These are phyloP conservation scores for Colletotrichum sp. DNA, from an alignment of 2,329 filamentous ascomycete species.

Conservation along the genomic window DNA sequence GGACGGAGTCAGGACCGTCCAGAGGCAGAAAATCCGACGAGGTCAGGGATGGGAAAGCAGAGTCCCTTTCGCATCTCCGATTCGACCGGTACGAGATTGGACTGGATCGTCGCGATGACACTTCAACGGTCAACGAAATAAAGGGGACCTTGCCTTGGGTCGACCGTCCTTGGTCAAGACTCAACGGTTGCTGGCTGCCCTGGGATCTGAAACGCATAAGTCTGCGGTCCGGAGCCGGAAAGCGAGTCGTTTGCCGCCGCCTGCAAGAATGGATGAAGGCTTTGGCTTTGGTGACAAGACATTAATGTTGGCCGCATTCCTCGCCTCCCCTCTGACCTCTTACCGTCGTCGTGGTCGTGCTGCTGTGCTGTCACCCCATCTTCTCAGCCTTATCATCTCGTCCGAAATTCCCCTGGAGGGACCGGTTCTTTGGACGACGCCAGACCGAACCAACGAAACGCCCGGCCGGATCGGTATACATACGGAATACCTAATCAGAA, in stretches of 20 bases:
- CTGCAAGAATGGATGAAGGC: neutral
- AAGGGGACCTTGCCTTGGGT: neutral
- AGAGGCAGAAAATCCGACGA: conserved; percentile 8
- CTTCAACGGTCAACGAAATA: neutral
- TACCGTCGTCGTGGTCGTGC: neutral
- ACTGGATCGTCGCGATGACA: neutral
- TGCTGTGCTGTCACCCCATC: neutral
- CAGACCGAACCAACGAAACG: neutral
- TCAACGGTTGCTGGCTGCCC: neutral
- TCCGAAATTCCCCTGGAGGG: neutral
- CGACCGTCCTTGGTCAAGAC: neutral
- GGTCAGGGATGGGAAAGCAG: neutral
- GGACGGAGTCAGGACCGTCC: conserved; percentile 4
- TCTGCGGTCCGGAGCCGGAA: neutral
- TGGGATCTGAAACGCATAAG: conserved; percentile 8
- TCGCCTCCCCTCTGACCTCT: neutral
- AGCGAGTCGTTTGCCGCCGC: conserved; percentile 1
- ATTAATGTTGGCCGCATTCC: neutral
- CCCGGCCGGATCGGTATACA: neutral
- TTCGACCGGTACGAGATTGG: neutral
- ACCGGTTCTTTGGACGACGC: neutral
- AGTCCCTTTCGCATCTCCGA: neutral
- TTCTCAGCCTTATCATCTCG: conserved; percentile 2
- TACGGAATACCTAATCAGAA: neutral
- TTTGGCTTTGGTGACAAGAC: neutral